Base-by-base conservation (phyloP, 345 rosid genomes). In the Eucalyptus camaldulensis region DNA sequence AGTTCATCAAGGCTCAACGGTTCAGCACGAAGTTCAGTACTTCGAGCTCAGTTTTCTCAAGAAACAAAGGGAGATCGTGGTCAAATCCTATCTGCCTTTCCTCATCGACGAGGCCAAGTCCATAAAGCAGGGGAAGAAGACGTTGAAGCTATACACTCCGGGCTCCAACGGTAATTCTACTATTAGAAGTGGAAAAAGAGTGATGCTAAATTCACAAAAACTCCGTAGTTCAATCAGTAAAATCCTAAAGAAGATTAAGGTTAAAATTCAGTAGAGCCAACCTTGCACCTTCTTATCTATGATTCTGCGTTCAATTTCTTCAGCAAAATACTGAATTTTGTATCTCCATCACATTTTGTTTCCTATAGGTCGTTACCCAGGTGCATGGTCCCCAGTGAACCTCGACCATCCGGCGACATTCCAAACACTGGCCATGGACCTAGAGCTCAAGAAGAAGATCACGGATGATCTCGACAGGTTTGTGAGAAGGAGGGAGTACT, bases 1-100 rank as follows among this genome's bases (percentile, higher is more conserved):
- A 92, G 49, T 45, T 89, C 91, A 76, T 4, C 91, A 62, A 14
- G 88, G 92, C 85, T 83, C 94, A n/a, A 80, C 91, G 4, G 40
- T 25, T 10, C 80, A 37, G 53, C 88, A 91, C 19, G 95, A 95
- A 90, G 87, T 53, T 7, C 89, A 94, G 25, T 89, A 91, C 49
- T 94, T 94, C 81, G 91, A 94, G 90, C 94, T 95, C 33, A 93
- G 51, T 86, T 96, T 95, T 89, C 91, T 83, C 51, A 97, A 93
- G 91, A 93, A 95, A 69, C 92, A 93, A 89, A 95, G 91, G 81
- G 95, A 92, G 40, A 85, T 91, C 88, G 95, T 92, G 50, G 86
- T 96, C 62, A 88, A 90, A 37, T 91, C 91, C 49, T 94, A 96
- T 93, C 89, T 96, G 80, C 96, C 96, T 49, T 89, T 89, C 69